Evolutionary conservation across 2,329 filamentous ascomycete genomes (phyloP), one percentile per base, ranked within the genome.

Genomic region (Penicillium sp.): DNA sequence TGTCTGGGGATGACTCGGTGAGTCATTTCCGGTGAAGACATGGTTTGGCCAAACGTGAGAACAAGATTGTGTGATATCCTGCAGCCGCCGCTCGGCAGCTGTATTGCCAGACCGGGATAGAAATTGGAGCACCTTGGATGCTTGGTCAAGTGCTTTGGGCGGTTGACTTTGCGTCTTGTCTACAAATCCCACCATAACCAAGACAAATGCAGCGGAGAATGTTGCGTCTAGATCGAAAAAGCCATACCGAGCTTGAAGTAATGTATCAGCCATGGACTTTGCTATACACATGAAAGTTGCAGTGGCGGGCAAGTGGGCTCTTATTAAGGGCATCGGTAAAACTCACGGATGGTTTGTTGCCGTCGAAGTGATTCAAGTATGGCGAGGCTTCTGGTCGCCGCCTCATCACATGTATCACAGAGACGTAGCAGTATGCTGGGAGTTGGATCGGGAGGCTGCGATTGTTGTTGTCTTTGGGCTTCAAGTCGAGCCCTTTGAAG

Each of bases 211-310:
- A 7, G 61, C 59, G 18, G 62, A 63, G 13, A 64, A 64, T 11
- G 59, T 62, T 18, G 62, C 61, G 4, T 63, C 62, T 4, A 64
- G 27, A 35, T 64, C 62, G 23, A 64, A 64, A 30, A 63, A 64
- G 5, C 62, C 62, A 41, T 61, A 64, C 10, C 61, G 55, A 13
- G 51, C 51, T 53, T 23, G 1, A 6, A 0, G 10, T n/a, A 16
- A 4, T 30, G 13, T 27, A 35, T 52, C n/a, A 52, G 49, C 27
- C 38, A 10, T 39, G 18, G 2, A 1, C 7, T 29, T n/a, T 19
- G n/a, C 11, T 27, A 38, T 16, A 29, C 4, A 29, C 18, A 14
- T 5, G n/a, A 38, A 19, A 18, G 6, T 4, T 29, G 14, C 7
- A n/a, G 1, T 29, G 26, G 7, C 7, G 10, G 11, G 4, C 3